Evolutionary conservation across 371 early-diverging fungal genomes (phyloP), one percentile per base, ranked within the genome.

Genomic region (Mucor sp.): DNA sequence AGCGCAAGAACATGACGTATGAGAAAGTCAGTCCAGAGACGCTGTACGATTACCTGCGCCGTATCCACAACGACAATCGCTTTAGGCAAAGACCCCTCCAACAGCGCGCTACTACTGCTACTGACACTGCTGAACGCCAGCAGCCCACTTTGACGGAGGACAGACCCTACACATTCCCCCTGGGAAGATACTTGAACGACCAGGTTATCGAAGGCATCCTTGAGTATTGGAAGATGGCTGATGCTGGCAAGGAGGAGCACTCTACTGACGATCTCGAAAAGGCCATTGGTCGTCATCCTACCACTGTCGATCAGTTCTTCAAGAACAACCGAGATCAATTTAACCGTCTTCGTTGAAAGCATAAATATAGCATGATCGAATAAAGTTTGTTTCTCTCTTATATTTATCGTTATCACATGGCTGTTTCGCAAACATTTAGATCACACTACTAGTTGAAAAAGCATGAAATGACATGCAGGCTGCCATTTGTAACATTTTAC

Each of bases 241-340:
- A 65, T 43, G 14, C 19, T n/a, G 60, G 60, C 6, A 17, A 57
- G 2, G 27, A 60, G 11, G 61, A 60, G 25, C 39, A 17, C 0
- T 28, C 19, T 3, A 68, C 68, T 0, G 23, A 62, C 0, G 69
- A 74, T 19, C 33, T 74, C 5, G 44, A 58, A 3, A 55, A 65
- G 9, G 50, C 71, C 19, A 63, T 66, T 30, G 60, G 32, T 21
- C 37, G 56, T 12, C 27, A 61, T 0, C 69, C 71, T 19, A 35
- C 43, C 4, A 41, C 17, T 6, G 37, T 77, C 6, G 33, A 61
- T 8, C n/a, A 64, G 3, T 76, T 74, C 27, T 71, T 77, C n/a
- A 48, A 65, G 25, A 21, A 47, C 1, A 74, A 77, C 35, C 50
- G 63, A 37, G 66, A 71, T 43, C 74, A 77, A 35, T 74, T 77